Conservation (phyloP, 306 rosid genomes). For the Castanea crenata region DNA sequence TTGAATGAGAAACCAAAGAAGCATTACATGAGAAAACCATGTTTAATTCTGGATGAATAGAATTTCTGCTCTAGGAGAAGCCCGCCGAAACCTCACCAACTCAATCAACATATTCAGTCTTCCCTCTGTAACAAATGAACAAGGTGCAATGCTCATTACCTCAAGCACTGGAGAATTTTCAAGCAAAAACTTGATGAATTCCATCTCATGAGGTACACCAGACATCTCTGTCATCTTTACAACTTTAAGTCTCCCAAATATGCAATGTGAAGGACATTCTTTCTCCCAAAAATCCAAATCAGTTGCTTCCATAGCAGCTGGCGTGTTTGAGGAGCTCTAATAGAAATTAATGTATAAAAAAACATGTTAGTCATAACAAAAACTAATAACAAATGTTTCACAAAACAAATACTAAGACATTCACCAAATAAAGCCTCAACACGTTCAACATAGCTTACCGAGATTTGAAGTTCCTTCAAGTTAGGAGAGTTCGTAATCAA, state of each 20-base stretch:
- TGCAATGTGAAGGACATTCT: constrained; percentile 41
- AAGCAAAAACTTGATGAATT: constrained; percentile 70
- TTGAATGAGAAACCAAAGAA: not conserved
- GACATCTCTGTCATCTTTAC: constrained; percentile 76
- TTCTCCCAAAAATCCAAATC: constrained; percentile 77
- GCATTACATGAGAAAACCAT: constrained; percentile 1
- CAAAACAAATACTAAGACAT: not conserved
- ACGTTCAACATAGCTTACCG: constrained; percentile 50
- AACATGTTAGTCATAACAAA: not conserved
- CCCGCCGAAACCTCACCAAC: constrained; percentile 67
- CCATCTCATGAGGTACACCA: constrained; percentile 78
- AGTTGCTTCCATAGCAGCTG: constrained; percentile 42
- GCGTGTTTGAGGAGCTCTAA: constrained; percentile 65
- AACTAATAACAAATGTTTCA: constrained; percentile 8
- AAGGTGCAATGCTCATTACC: constrained; percentile 54
- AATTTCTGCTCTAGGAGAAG: constrained; percentile 73
- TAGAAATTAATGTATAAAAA: constrained; percentile 14
- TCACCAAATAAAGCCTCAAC: not conserved
- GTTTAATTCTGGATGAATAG: constrained; percentile 44
- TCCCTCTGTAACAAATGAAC: constrained; percentile 40
- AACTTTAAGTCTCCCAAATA: constrained; percentile 48
- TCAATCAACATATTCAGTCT: constrained; percentile 59
- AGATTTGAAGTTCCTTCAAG: constrained; percentile 76
- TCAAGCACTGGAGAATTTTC: constrained; percentile 65
- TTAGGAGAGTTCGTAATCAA: constrained; percentile 82